phyloP scores from a whole-genome alignment of 2,329 filamentous ascomycete genomes.

The Westerdykella ornata region DNA sequence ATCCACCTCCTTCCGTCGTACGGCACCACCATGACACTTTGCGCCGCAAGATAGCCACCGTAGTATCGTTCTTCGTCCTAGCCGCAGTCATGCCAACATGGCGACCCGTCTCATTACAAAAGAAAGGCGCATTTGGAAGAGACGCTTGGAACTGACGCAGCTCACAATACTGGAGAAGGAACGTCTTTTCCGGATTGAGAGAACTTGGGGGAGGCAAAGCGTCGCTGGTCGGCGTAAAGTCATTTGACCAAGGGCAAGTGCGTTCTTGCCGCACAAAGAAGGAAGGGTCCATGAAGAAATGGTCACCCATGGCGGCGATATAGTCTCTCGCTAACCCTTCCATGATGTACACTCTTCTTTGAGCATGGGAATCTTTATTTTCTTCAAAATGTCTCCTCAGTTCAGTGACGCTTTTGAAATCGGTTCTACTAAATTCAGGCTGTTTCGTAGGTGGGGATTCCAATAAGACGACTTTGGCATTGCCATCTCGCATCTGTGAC shows the following conservation, averaged over 20 bases:
- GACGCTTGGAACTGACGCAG: conserved; percentile 26
- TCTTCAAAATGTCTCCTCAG: conserved; percentile 15
- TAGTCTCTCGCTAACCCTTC: conserved; percentile 29
- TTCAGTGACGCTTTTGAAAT: conserved; percentile 12
- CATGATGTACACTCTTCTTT: conserved; percentile 28
- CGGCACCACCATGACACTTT: conserved; percentile 29
- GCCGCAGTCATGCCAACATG: conserved; percentile 32
- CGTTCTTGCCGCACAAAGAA: conserved; percentile 32
- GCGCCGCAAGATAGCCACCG: conserved; percentile 22
- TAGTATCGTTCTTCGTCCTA: conserved; percentile 19
- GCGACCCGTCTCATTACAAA: conserved; percentile 23
- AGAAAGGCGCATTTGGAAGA: conserved; percentile 20
- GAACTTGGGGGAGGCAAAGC: conserved; percentile 27
- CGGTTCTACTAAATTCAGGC: conserved; percentile 12
- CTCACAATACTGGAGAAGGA: conserved; percentile 32
- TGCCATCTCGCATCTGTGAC: conserved; percentile 12
- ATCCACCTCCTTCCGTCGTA: conserved; percentile 16
- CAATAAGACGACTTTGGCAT: conserved; percentile 22
- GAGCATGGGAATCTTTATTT: conserved; percentile 7
- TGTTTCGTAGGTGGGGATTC: conserved; percentile 12
- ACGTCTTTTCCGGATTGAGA: conserved; percentile 20
- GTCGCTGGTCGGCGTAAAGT: conserved; percentile 32
- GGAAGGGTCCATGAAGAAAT: conserved; percentile 31
- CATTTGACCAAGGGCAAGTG: conserved; percentile 32
- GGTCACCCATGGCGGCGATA: conserved; percentile 21